Percentiles rank a stretch among this genome's conserved stretches.
phyloP scores from a whole-genome alignment of 75 land plant species.

The Cunninghamia lanceolata region DNA sequence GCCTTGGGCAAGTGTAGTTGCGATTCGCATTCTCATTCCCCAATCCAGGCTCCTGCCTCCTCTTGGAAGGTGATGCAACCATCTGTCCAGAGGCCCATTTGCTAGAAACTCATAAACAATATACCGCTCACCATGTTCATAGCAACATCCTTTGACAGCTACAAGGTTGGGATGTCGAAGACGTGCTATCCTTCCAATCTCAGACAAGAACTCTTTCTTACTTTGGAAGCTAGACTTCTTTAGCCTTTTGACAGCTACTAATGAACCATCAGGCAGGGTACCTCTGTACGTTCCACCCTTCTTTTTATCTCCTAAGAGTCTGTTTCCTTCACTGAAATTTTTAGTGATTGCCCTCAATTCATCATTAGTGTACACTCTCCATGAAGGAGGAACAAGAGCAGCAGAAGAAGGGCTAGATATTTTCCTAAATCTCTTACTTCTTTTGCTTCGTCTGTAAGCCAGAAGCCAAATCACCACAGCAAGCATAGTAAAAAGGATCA shows the following conservation, averaged over 20 bases:
- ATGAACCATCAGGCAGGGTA: slow-evolving; percentile 71
- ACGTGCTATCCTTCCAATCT: slow-evolving; percentile 77
- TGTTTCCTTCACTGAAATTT: slow-evolving; percentile 85
- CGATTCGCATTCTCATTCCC: slow-evolving; percentile 84
- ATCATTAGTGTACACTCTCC: slow-evolving; percentile 74
- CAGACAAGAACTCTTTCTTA: slow-evolving; percentile 83
- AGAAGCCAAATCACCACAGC: slow-evolving; percentile 86
- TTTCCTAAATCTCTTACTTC: slow-evolving; percentile 57
- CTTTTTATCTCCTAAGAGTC: slow-evolving; percentile 71
- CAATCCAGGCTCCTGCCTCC: slow-evolving; percentile 82
- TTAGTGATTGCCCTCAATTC: slow-evolving; percentile 80
- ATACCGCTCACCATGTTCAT: slow-evolving; percentile 76
- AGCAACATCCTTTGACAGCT: slow-evolving; percentile 85
- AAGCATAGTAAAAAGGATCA: slow-evolving; percentile 68
- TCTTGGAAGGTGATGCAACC: slow-evolving; percentile 75
- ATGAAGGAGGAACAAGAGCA: slow-evolving; percentile 74
- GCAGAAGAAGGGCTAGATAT: slow-evolving; percentile 55
- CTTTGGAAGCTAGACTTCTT: slow-evolving; percentile 72
- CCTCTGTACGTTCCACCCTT: slow-evolving; percentile 85
- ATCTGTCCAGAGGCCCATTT: slow-evolving; percentile 85
- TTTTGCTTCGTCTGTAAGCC: slow-evolving; percentile 68
- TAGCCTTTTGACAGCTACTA: slow-evolving; percentile 85
- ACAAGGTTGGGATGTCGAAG: slow-evolving; percentile 91
- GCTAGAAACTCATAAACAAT: slow-evolving; percentile 89
- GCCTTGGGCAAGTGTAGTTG: slow-evolving; percentile 91